Conservation (phyloP, 1,139 yeast genomes). For the Protomyces arabidopsidicola region DNA sequence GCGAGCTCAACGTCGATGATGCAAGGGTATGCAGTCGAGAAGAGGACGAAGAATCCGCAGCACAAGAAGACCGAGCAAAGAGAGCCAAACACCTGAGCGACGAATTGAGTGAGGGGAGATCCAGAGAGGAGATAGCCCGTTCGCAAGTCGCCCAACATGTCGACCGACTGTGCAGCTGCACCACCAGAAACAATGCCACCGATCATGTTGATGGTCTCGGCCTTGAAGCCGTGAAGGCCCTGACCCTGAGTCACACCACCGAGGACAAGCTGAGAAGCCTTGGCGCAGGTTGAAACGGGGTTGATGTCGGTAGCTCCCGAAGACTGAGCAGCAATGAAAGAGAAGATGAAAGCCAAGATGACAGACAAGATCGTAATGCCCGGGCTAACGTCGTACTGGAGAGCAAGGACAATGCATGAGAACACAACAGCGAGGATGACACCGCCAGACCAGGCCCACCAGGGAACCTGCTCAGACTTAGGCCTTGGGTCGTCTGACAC, state of each 20-base stretch:
- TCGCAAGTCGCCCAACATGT: conserved; percentile 29
- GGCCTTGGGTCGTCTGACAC: conserved; percentile 23
- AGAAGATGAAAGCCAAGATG: conserved; percentile 25
- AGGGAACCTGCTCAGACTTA: conserved; percentile 20
- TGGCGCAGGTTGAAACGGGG: conserved; percentile 29
- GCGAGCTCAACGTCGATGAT: conserved; percentile 11
- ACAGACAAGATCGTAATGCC: conserved; percentile 26
- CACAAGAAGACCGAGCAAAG: conserved; percentile 26
- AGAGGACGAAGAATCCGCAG: conserved; percentile 27
- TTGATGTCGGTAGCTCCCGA: conserved; percentile 29
- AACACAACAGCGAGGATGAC: conserved; percentile 19
- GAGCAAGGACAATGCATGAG: conserved; percentile 27
- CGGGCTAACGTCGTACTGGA: conserved; percentile 22
- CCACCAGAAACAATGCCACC: conserved; percentile 28
- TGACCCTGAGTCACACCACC: conserved; percentile 29
- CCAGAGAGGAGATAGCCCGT: conserved; percentile 29
- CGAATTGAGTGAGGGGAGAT: conserved; percentile 26
- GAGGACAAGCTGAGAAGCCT: conserved; percentile 25
- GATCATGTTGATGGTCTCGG: conserved; percentile 26
- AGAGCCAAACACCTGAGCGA: conserved; percentile 27
- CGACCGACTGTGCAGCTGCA: conserved; percentile 29
- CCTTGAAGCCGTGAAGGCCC: conserved; percentile 9
- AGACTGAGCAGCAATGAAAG: conserved; percentile 29
- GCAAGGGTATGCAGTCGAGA: conserved; percentile 28
- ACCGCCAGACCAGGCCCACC: conserved; percentile 27